Conservation (phyloP, 129 eudicot species). For the Escallonia herrerae region DNA sequence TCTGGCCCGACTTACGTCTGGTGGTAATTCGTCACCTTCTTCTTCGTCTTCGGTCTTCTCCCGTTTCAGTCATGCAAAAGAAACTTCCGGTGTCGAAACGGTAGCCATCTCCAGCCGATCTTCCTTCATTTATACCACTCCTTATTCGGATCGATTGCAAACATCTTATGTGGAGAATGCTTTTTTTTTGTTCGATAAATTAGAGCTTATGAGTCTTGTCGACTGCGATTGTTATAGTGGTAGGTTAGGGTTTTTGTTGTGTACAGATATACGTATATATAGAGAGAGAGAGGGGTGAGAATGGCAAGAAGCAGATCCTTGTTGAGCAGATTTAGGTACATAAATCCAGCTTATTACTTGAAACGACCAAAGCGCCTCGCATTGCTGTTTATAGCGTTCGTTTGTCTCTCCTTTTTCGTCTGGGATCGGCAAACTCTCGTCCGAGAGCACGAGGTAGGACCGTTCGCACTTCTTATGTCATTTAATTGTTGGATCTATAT, state of each 20-base stretch:
- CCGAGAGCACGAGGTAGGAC: slow-evolving; percentile 69
- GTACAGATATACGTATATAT: background rate
- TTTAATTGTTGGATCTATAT: no score
- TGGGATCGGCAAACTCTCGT: slow-evolving; percentile 97
- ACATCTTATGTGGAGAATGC: no score
- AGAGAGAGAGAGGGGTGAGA: background rate
- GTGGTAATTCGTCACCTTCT: background rate
- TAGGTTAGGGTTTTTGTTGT: no score
- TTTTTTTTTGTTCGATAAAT: no score
- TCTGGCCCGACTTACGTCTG: no score
- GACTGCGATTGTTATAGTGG: no score
- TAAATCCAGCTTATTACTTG: slow-evolving; percentile 90
- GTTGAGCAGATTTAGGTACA: slow-evolving; percentile 56
- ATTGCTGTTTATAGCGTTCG: slow-evolving; percentile 57
- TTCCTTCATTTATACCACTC: no score
- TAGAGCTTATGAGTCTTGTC: no score
- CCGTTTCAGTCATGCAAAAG: background rate
- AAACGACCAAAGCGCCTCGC: slow-evolving; percentile 90
- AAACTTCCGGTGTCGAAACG: background rate
- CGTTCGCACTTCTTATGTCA: no score
- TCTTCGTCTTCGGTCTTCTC: background rate
- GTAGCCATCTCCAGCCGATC: no score
- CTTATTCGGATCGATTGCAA: no score
- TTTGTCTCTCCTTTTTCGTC: slow-evolving; percentile 43
- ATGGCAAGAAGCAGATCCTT: slow-evolving; percentile 89